Percentiles rank a stretch among this genome's conserved stretches.
phyloP scores from a whole-genome alignment of 768 basidiomycete genomes.

The Russula emetica region DNA sequence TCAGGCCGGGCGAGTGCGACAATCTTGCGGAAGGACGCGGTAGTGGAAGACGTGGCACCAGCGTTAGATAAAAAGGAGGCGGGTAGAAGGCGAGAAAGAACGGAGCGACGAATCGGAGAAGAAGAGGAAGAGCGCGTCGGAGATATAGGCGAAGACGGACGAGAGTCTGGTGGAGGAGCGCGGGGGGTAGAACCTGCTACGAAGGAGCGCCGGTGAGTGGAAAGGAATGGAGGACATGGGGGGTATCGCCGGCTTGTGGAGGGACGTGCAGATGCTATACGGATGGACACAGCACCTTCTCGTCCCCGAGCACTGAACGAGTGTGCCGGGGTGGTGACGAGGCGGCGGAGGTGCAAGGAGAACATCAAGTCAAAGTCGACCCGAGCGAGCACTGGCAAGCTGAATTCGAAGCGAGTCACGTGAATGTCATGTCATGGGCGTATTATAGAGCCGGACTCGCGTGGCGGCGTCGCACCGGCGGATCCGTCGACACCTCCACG shows the following conservation, averaged over 20 bases:
- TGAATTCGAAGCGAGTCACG: not conserved
- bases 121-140: not conserved
- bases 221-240: not conserved
- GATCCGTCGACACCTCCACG: no score
- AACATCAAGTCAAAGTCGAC: not conserved
- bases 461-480: no score
- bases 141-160: not conserved
- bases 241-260: not conserved
- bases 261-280: constrained; percentile 2
- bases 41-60: constrained; percentile 39
- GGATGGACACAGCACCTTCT: not conserved
- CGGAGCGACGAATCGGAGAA: constrained; percentile 2
- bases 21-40: constrained; percentile 71
- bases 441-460: no score
- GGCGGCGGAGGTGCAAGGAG: not conserved
- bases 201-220: constrained; percentile 3
- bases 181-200: not conserved
- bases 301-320: not conserved
- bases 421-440: not conserved
- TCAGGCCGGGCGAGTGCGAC: constrained; percentile 78
- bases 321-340: not conserved
- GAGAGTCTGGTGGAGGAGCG: not conserved
- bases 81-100: constrained; percentile 23
- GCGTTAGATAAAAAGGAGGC: constrained; percentile 1
- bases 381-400: not conserved